Conservation (phyloP, 2,329 filamentous ascomycete genomes). For the Sarocladiaceae sp. region DNA sequence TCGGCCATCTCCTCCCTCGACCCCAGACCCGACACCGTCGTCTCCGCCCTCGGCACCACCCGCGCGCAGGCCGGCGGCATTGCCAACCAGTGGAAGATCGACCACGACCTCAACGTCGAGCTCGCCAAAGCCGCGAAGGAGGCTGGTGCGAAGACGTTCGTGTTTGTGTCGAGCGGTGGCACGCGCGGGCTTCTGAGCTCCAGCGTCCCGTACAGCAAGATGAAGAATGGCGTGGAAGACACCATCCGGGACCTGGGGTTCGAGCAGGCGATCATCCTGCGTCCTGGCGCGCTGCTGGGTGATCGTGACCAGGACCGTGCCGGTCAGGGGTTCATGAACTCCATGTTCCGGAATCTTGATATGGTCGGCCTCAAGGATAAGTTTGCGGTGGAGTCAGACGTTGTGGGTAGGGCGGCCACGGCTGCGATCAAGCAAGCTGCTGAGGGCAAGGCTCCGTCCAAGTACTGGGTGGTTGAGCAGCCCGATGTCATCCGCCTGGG, state of each 20-base stretch:
- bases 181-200: slow-evolving; percentile 32
- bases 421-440: slow-evolving; percentile 51
- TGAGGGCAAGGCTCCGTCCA: slow-evolving; percentile 52
- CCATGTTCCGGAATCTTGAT: slow-evolving; percentile 47
- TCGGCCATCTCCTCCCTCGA: slow-evolving; percentile 47
- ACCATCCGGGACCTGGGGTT: slow-evolving; percentile 65
- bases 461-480: slow-evolving; percentile 54
- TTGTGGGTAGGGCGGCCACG: slow-evolving; percentile 64
- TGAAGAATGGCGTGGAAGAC: slow-evolving; percentile 88
- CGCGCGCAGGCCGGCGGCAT: slow-evolving; percentile 67
- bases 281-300: slow-evolving; percentile 73
- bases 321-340: slow-evolving; percentile 50
- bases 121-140: slow-evolving; percentile 69
- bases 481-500: slow-evolving; percentile 62
- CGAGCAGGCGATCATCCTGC: slow-evolving; percentile 66
- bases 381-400: slow-evolving; percentile 66
- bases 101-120: slow-evolving; percentile 78
- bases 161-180: slow-evolving; percentile 63
- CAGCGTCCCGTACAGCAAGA: slow-evolving; percentile 50
- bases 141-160: slow-evolving; percentile 65
- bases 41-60: slow-evolving; percentile 78
- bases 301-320: slow-evolving; percentile 55
- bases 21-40: slow-evolving; percentile 57
- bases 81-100: slow-evolving; percentile 77
- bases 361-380: slow-evolving; percentile 54